Conservation (phyloP, 345 rosid genomes). For the Populus alba region DNA sequence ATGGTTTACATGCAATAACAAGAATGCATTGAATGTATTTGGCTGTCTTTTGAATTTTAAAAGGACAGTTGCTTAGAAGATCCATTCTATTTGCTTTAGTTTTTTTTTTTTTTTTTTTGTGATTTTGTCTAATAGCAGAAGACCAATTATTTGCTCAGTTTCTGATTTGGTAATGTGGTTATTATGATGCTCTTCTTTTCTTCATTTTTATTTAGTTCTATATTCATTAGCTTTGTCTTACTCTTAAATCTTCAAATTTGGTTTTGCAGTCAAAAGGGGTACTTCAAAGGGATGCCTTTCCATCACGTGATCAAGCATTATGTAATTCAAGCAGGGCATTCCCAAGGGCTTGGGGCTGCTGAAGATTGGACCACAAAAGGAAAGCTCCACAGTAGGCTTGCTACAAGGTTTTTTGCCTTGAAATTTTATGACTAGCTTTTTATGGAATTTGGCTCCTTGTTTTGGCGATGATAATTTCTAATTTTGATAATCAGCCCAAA, state of each 20-base stretch:
- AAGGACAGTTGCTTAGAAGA: not conserved
- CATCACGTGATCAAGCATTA: conserved; percentile 79
- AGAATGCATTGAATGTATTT: not conserved
- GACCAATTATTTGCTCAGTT: not conserved
- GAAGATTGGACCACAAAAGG: conserved; percentile 84
- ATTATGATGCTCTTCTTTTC: not conserved
- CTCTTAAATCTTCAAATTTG: conserved; percentile 10
- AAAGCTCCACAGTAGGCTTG: conserved; percentile 63
- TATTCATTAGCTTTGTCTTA: not conserved
- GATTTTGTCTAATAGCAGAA: not conserved
- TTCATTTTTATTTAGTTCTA: not conserved
- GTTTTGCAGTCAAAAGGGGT: conserved; percentile 68
- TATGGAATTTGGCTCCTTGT: not conserved
- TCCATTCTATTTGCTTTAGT: not conserved
- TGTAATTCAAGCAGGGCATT: conserved; percentile 81
- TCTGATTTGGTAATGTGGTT: not conserved
- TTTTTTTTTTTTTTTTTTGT: not conserved
- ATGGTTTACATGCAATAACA: conserved; percentile 1
- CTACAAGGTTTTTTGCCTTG: conserved; percentile 46
- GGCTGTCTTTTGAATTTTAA: too few relatives aligned
- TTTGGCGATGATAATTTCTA: not conserved
- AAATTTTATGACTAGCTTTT: not conserved
- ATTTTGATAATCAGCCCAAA: conserved; percentile 46
- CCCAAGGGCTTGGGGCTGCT: conserved; percentile 46
- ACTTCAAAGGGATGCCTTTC: conserved; percentile 81